Evolutionary conservation across 2,329 filamentous ascomycete genomes (phyloP), one percentile per base, ranked within the genome.

Genomic region (Amesomyces nigricolor): DNA sequence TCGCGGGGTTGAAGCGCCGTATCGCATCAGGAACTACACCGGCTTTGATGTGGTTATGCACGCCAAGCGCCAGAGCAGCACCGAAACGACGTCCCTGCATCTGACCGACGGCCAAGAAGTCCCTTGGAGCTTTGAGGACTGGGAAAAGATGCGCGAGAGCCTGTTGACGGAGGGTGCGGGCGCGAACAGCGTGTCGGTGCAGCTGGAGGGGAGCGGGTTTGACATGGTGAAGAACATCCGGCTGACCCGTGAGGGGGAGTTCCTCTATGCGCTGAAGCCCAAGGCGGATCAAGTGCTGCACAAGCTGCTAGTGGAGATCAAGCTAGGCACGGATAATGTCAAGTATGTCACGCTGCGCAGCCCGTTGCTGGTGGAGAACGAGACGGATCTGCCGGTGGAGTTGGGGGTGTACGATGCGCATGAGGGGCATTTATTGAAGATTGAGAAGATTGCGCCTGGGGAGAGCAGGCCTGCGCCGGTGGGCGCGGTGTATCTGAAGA

Each of bases 341-440:
- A 99, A 99, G 74, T 95, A 95, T 68, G 95, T 99, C 66, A 99
- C 91, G 1, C 85, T 99, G 66, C 83, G 94, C 26, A 97, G 92
- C 16, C 94, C 94, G 0, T 75, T 99, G 1, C 74, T 96, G 0
- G 85, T 99, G 7, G 94, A 99, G 68, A 99, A 99, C 71, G 88
- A 94, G 60, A 99, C 94, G 0, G 90, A 99, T 67, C 96, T 99
- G 43, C 92, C 94, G 0, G 85, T 99, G 13, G 94, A 99, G 70
- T 72, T 99, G 19, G 95, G 94, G 14, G 85, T 99, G 14, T 96
- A 89, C 67, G 94, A 92, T 68, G 84, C 85, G 0, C 83, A 89
- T 59, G 87, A 96, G 55, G 91, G 91, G 0, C 87, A 96, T 69
- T 77, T 99, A 16, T 81, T 97, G 61, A 97, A 96, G 75, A 96